Evolutionary conservation across 345 rosid species (phyloP), one percentile per base, ranked within the genome.

Genomic region (Barbarea vulgaris): DNA sequence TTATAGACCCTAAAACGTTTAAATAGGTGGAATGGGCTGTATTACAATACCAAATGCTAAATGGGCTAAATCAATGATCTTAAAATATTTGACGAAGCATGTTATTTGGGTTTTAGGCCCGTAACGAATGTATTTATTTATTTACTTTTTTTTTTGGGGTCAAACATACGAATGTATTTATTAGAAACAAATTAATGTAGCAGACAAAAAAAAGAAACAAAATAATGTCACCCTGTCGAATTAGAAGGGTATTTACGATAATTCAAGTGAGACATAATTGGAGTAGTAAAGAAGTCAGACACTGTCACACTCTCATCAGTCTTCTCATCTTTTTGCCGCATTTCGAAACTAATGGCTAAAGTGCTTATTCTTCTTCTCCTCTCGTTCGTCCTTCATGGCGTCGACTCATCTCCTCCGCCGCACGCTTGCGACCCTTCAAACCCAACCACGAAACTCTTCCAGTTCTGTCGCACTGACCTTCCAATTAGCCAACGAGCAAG

Each of bases 381-480:
- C 7, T 15, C 24, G 31, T 7, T 48, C 46, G 1, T 66, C 19
- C 4, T 59, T 5, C 68, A 67, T 18, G 55, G 36, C 58, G 63
- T 59, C 7, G 65, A 22, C 7, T 25, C 76, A 54, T 3, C 36
- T 61, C 57, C 74, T 44, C 66, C 67, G 14, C 97, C 91, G 19
- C 85, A 78, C 76, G 77, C 97, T 0, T 93, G 98, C 28, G 89
- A 83, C 59, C 18, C 88, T 0, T 80, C 84, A 0, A 70, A 83
- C 19, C 87, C 94, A 30, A 74, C 84, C 17, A 81, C 91, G 11
- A 77, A 77, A 33, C 70, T 76, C 55, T 83, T 78, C 65, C 77
- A 78, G 15, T 92, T 92, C 78, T 92, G 96, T 73, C 62, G 80
- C 61, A 79, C 89, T 18, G 39, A 81, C 39, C 84, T 94, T 3